Percentiles rank a stretch among this genome's conserved stretches.
phyloP scores from a whole-genome alignment of 441 rosid genomes.

The Euphorbia schlechtendalii region DNA sequence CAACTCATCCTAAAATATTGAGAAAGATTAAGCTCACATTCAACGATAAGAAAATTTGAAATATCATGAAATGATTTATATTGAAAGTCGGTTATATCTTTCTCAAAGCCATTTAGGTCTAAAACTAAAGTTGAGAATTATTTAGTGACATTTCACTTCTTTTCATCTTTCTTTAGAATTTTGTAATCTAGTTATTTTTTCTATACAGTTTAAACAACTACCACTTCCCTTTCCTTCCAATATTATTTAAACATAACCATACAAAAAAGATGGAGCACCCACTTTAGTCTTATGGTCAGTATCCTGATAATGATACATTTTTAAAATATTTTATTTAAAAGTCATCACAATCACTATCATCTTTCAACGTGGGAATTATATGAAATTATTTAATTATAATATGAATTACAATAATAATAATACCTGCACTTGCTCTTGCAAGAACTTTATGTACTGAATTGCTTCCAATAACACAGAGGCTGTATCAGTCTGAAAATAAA shows the following conservation, averaged over 20 bases:
- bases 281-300: conserved; percentile 3
- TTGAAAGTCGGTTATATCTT: too few relatives aligned
- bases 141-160: background rate
- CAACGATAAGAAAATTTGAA: too few relatives aligned
- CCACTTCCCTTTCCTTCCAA: conserved; percentile 5
- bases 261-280: too few relatives aligned
- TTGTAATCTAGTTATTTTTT: conserved; percentile 1
- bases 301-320: background rate
- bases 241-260: conserved; percentile 2
- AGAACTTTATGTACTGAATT: conserved; percentile 62
- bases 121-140: background rate
- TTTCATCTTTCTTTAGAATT: background rate
- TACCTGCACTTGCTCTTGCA: conserved; percentile 85
- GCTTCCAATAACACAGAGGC: conserved; percentile 86
- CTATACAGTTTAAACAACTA: conserved; percentile 5
- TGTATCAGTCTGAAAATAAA: conserved; percentile 85
- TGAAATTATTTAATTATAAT: background rate
- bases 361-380: background rate
- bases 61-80: too few relatives aligned
- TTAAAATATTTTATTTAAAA: background rate
- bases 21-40: too few relatives aligned
- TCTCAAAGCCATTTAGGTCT: too few relatives aligned
- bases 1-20: too few relatives aligned
- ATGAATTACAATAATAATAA: background rate
- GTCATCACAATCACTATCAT: background rate